Evolutionary conservation across 2,329 filamentous ascomycete species (phyloP).

Genomic region (Cyphellophora attinorum): DNA sequence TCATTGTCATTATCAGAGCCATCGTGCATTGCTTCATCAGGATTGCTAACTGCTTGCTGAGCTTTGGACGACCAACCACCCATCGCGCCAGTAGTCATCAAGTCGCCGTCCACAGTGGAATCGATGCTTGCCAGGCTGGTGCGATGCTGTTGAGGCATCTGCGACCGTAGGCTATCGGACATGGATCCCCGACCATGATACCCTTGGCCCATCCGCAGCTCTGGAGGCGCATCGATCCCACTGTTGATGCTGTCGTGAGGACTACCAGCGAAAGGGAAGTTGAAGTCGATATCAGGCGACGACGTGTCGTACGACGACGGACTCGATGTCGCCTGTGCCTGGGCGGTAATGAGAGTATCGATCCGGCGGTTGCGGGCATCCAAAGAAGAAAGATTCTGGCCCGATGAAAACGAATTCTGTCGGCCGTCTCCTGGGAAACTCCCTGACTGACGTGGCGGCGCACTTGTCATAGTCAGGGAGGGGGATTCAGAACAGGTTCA

Average conservation of each 20-base stretch:
- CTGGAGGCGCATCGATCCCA: slow-evolving; percentile 15
- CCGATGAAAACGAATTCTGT: neutral
- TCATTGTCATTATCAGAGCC: neutral
- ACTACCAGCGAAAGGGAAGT: slow-evolving; percentile 14
- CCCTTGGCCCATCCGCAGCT: slow-evolving; percentile 10
- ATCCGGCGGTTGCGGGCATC: slow-evolving; percentile 13
- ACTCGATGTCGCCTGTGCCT: slow-evolving; percentile 4
- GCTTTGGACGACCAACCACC: slow-evolving; percentile 1
- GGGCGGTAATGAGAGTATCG: slow-evolving; percentile 9
- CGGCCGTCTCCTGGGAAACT: slow-evolving; percentile 1
- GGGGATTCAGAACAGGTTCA: neutral
- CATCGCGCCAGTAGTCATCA: slow-evolving; percentile 11
- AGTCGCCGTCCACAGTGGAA: slow-evolving; percentile 14
- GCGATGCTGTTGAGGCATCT: slow-evolving; percentile 13
- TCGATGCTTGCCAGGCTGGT: slow-evolving; percentile 15
- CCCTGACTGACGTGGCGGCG: neutral
- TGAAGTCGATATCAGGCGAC: slow-evolving; percentile 12
- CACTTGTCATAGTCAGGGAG: neutral
- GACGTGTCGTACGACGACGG: slow-evolving; percentile 13
- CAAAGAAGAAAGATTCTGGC: neutral
- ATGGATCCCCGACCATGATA: slow-evolving; percentile 11
- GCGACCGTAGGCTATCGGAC: neutral
- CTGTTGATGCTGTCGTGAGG: slow-evolving; percentile 16
- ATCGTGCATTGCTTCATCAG: slow-evolving; percentile 10
- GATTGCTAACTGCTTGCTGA: slow-evolving; percentile 11